These are phyloP conservation scores for Tilletiopsis washingtonensis DNA, from an alignment of 1,284 basidiomycete genomes.

Conservation along the genomic window DNA sequence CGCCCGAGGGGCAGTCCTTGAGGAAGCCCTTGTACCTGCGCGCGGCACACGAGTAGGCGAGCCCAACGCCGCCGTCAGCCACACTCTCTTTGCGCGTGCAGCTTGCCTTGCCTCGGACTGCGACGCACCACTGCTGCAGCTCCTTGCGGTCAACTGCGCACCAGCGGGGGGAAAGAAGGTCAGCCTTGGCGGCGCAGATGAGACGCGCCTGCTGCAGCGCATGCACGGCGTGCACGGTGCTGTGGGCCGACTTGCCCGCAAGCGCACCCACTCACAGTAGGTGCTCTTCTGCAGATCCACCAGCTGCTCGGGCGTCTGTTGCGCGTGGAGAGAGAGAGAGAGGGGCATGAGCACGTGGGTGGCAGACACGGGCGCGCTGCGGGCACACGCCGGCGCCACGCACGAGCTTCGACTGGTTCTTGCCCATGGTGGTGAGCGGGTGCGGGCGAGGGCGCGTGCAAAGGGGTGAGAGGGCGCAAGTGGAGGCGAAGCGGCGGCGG, in stretches of 20 bases:
- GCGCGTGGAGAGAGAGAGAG: no score
- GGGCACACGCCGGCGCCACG: no score
- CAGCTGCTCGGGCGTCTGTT: slow-evolving; percentile 89
- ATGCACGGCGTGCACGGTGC: neutral
- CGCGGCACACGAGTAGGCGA: slow-evolving; percentile 3
- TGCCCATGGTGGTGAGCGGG: slow-evolving; percentile 59
- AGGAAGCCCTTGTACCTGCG: slow-evolving; percentile 83
- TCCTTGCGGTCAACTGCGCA: slow-evolving; percentile 94
- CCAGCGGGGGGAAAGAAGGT: no score
- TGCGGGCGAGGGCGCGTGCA: slow-evolving; percentile 2
- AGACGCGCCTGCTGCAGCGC: neutral
- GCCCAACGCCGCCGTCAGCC: neutral
- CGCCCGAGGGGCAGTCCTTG: slow-evolving; percentile 95
- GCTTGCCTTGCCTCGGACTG: neutral
- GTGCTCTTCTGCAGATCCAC: slow-evolving; percentile 95
- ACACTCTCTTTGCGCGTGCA: neutral
- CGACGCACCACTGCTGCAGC: slow-evolving; percentile 81
- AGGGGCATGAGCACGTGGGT: no score
- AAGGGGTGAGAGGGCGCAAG: slow-evolving; percentile 5
- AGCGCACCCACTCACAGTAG: slow-evolving; percentile 63
- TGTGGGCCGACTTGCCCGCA: slow-evolving; percentile 59
- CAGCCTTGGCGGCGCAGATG: no score
- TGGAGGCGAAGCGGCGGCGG: no score
- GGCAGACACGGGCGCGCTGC: no score
- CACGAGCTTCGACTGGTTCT: slow-evolving; percentile 93